Evolutionary conservation across 108 stramenopile genomes (phyloP).

Genomic region (Nitzschia sp.): DNA sequence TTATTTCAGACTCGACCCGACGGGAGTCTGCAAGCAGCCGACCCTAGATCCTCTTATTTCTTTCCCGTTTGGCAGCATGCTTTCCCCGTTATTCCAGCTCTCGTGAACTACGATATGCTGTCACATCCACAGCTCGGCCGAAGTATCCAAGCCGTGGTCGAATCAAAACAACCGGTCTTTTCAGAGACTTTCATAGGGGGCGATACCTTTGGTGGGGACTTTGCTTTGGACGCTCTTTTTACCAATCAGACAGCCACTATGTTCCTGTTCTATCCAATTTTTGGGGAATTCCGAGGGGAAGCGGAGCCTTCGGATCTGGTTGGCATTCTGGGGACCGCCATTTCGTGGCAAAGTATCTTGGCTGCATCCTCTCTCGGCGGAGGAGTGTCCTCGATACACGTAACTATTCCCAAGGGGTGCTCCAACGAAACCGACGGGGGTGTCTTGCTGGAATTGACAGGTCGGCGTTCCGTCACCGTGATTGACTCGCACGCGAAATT

Average conservation of each 20-base stretch:
- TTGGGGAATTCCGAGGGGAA: not conserved
- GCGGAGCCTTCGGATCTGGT: not conserved
- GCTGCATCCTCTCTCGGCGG: not conserved
- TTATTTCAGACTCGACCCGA: not conserved
- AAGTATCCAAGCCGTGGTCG: not conserved
- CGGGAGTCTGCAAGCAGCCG: not conserved
- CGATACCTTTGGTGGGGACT: not conserved
- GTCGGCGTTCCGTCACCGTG: not conserved
- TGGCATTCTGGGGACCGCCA: not conserved
- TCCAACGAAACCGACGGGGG: not conserved
- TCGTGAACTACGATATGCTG: constrained; percentile 8
- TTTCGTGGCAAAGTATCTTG: not conserved
- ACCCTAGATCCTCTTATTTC: not conserved
- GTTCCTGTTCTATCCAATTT: constrained; percentile 5
- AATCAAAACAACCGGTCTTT: not conserved
- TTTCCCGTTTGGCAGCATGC: constrained; percentile 10
- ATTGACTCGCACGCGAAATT: too few species aligned
- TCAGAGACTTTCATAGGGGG: not conserved
- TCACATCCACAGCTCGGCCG: not conserved
- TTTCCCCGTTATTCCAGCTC: not conserved
- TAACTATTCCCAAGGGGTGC: not conserved
- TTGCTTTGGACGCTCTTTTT: not conserved
- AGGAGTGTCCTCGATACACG: not conserved
- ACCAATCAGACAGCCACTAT: not conserved
- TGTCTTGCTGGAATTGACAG: not conserved